Evolutionary conservation across 345 rosid species (phyloP), one percentile per base, ranked within the genome.

Genomic region (Lenwebbia sp.): DNA sequence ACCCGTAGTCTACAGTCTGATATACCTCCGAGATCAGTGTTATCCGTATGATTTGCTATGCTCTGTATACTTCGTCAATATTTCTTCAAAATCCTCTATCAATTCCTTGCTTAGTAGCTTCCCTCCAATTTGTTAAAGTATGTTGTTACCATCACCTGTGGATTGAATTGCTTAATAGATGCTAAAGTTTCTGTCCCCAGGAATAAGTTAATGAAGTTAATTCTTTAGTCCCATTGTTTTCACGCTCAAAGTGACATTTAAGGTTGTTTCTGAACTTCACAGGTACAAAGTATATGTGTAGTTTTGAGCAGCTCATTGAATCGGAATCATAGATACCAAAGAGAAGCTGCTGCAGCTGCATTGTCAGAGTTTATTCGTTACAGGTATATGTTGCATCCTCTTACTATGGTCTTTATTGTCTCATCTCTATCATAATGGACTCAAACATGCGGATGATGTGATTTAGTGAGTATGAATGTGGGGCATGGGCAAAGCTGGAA

Each of bases 281-380:
- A 97, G 99, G 98, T 97, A 88, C 93, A 92, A 88, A 90, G 86
- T 88, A 93, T 97, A 70, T 92, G 98, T 89, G 70, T 90, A 83
- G 95, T 93, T 90, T 91, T 97, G 86, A 96, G 97, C 17, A 93
- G 92, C 88, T 92, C 97, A 85, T 90, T 97, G 70, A 93, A 90
- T 88, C 94, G 94, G 47, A 89, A 90, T 82, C 94, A 94, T 89
- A 93, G 91, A 81, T 93, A 92, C 90, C 98, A 93, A 88, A 92
- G 98, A 91, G 98, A 97, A 92, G 98, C 98, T 89, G 98, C 99
- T 75, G 98, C 98, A 30, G 99, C 97, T 33, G 98, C 99, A 84
- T 88, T 97, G 84, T 97, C 99, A 60, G 99, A 96, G 92, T 96
- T 97, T 89, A 92, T 96, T 78, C 93, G 93, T 85, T 92, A 95